Evolutionary conservation across 768 basidiomycete species (phyloP), one percentile per base, ranked within the genome.

Genomic region (Ramaria sp.): DNA sequence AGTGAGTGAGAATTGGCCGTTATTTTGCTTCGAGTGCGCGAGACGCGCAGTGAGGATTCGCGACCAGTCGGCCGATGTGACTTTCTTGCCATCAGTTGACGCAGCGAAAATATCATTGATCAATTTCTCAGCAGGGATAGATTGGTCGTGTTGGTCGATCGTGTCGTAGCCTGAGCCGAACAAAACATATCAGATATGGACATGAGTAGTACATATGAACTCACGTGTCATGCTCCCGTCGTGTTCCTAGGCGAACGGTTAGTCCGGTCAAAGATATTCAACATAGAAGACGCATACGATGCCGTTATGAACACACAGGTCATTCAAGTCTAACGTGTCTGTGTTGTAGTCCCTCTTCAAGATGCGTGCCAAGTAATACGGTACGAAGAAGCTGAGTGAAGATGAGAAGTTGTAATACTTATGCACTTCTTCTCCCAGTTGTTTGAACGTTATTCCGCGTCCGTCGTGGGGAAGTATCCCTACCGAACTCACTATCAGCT

Each of bases 291-390:
- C 1, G 33, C 55, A 17, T 48, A 57, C 85, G 54, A 87, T 87
- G 6, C 83, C 81, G 59, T 88, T 88, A 67, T 90, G 88, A 12
- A 84, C 64, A 63, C 79, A 79, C 42, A 91, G 72, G 34, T 90
- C 86, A 9, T 71, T 69, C 12, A 91, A 70, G 63, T 89, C 79
- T 60, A 87, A 78, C 7, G 71, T 79, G 55, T 82, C 87, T 6
- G 58, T 75, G 54, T 62, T 60, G 61, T 86, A 89, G 20, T 69
- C 72, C 59, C 76, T 81, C 7, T 75, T 71, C 55, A 91, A 67
- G 70, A 83, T 71, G 7, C 71, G 65, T 3, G 88, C 84, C 0
- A 78, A 75, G 64, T 70, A 79, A 54, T 78, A 78, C 6, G 85
- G 80, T 0, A 85, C 83, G 63, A 80, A 87, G 61, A 71, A 76